Evolutionary conservation across 2,329 filamentous ascomycete species (phyloP).

Genomic region (Colletotrichum karsti): DNA sequence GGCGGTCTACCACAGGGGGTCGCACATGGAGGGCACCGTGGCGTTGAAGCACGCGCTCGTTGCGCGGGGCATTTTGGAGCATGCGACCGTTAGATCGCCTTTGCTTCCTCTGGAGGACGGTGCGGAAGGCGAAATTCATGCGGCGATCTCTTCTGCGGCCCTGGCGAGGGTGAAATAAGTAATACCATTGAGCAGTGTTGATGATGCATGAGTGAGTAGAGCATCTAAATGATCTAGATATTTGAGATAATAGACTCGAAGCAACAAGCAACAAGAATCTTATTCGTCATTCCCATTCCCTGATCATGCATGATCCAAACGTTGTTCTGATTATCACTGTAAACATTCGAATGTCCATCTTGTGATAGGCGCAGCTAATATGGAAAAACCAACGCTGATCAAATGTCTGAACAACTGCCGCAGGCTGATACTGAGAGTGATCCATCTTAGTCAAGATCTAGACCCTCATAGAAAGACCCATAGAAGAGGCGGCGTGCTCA

Average conservation of each 20-base stretch:
- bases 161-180: conserved; percentile 28
- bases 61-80: conserved; percentile 55
- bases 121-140: conserved; percentile 52
- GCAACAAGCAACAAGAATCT: too few species aligned
- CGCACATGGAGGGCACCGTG: conserved; percentile 64
- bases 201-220: not conserved
- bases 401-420: not conserved
- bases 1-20: conserved; percentile 62
- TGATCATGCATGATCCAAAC: too few species aligned
- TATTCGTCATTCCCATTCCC: too few species aligned
- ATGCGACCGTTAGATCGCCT: conserved; percentile 59
- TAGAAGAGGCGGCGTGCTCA: not conserved
- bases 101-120: conserved; percentile 52
- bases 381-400: not conserved
- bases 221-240: not conserved
- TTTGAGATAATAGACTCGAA: too few species aligned
- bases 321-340: too few species aligned
- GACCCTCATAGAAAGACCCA: not conserved
- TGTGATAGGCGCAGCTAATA: too few species aligned
- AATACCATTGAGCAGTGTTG: too few species aligned
- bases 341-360: too few species aligned
- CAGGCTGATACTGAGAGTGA: not conserved
- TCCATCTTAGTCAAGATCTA: not conserved
- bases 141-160: conserved; percentile 42
- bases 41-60: conserved; percentile 61